A percentile compares a stretch with the other conserved stretches of the same genome.
Conservation (phyloP, 768 basidiomycete genomes). For the Arthromyces matolae region DNA sequence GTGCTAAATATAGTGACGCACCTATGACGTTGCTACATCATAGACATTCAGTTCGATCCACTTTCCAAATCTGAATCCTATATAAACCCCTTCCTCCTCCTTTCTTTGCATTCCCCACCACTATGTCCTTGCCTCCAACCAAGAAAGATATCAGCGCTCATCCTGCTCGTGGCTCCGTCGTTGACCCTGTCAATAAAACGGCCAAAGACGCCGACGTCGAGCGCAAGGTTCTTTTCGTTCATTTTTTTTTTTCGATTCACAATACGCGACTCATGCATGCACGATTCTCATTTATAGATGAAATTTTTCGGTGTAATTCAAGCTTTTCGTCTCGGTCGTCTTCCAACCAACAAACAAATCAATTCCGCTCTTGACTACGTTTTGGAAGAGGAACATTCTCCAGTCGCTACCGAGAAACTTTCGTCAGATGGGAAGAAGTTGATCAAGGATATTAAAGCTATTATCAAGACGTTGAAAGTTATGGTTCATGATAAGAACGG, state of each 20-base stretch:
- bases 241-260: neutral
- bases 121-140: too few species aligned
- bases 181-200: conserved; percentile 57
- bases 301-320: conserved; percentile 77
- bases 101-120: too few species aligned
- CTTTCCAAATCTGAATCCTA: too few species aligned
- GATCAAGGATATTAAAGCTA: conserved; percentile 71
- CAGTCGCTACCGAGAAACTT: conserved; percentile 61
- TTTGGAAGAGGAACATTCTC: conserved; percentile 46
- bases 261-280: too few species aligned
- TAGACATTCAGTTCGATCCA: too few species aligned
- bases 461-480: conserved; percentile 67
- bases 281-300: conserved; percentile 49
- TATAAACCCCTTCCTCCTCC: too few species aligned
- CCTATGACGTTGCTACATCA: too few species aligned
- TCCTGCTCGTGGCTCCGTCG: conserved; percentile 56
- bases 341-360: conserved; percentile 81
- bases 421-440: conserved; percentile 76
- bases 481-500: conserved; percentile 83
- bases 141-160: conserved; percentile 55
- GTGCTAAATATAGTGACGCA: too few species aligned
- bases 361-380: conserved; percentile 69
- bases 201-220: conserved; percentile 72
- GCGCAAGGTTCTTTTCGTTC: conserved; percentile 51
- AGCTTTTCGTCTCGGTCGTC: conserved; percentile 74